Evolutionary conservation across 2,329 filamentous ascomycete genomes (phyloP), one percentile per base, ranked within the genome.

Genomic region (Monosporascus sp.): DNA sequence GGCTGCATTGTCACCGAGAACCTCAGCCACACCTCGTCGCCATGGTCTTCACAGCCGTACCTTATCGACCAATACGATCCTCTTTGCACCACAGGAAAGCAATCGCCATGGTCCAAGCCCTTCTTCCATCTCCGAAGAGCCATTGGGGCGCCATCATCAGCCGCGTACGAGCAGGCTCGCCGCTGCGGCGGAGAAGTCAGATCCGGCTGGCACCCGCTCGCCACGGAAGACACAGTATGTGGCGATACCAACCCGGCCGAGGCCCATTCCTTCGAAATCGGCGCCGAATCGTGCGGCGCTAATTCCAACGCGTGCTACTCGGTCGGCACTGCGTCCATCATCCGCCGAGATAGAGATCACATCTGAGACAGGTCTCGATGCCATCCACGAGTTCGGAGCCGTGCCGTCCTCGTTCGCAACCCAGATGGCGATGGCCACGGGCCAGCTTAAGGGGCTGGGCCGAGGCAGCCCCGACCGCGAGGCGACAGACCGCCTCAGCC

Each of bases 391-490:
- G 36, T 75, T 86, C 20, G 82, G 79, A 17, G 82, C 77, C 1
- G 76, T 90, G 44, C 85, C 88, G 0, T 86, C 86, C 7, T 92
- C 88, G 50, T 92, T 95, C 65, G 86, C 87, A 35, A 93, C 88
- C 1, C 88, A 93, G 65, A 86, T 94, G 81, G 86, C 83, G 8
- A 83, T 88, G 74, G 86, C 86, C 0, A 81, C 84, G 49, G 85
- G 85, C 15, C 82, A 81, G 20, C 70, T 85, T 50, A 80, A 79
- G 62, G 71, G 67, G 18, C 66, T 67, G 35, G 72, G 67, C 35
- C 58, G 66, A 38, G 68, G 67, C 39, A 60, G 61, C 35, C 71
- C 59, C 15, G 65, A 66, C 27, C 64, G 61, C 52, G 66, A 74
- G 51, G 74, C 76, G 77, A 82, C 68, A 24, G 87, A 89, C 64